Percentiles rank a stretch among this genome's conserved stretches.
Evolutionary conservation across 306 rosid species (phyloP).

Genomic region (Prunus kanzakura): DNA sequence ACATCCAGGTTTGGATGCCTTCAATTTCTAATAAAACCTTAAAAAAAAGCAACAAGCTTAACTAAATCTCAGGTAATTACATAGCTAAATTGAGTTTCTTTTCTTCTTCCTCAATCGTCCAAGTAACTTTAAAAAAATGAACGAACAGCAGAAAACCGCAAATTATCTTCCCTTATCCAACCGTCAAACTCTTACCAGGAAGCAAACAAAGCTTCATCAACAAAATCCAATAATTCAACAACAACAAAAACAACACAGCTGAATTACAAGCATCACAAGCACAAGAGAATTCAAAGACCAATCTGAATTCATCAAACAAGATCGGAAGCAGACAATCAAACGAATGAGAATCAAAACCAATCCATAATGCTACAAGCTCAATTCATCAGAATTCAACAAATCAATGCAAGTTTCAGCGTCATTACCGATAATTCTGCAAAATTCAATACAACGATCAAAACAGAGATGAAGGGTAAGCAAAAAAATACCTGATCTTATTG

Average conservation of each 20-base stretch:
- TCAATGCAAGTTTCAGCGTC: constrained; percentile 22
- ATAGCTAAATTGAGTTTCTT: constrained; percentile 14
- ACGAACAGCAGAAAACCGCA: constrained; percentile 16
- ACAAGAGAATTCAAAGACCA: constrained; percentile 19
- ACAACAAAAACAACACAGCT: background rate
- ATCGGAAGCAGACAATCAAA: constrained; percentile 31
- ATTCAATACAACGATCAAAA: background rate
- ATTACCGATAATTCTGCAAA: constrained; percentile 11
- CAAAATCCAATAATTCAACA: constrained; percentile 38
- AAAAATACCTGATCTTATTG: constrained; percentile 58
- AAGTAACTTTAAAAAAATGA: constrained; percentile 1
- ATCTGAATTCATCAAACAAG: background rate
- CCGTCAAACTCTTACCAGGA: constrained; percentile 9
- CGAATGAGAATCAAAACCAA: constrained; percentile 14
- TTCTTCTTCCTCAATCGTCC: background rate
- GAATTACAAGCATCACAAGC: constrained; percentile 6
- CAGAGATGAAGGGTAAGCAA: constrained; percentile 13
- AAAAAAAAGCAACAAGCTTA: background rate
- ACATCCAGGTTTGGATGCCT: background rate
- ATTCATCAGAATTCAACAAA: constrained; percentile 36
- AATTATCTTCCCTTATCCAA: constrained; percentile 27
- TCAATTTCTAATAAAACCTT: background rate
- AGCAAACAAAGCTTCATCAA: constrained; percentile 15
- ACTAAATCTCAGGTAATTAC: constrained; percentile 14
- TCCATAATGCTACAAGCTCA: constrained; percentile 28